A percentile compares a stretch with the other conserved stretches of the same genome.
These are phyloP conservation scores for Globisporangium ultimum DNA, from an alignment of 352 stramenopile species.

Conservation along the genomic window DNA sequence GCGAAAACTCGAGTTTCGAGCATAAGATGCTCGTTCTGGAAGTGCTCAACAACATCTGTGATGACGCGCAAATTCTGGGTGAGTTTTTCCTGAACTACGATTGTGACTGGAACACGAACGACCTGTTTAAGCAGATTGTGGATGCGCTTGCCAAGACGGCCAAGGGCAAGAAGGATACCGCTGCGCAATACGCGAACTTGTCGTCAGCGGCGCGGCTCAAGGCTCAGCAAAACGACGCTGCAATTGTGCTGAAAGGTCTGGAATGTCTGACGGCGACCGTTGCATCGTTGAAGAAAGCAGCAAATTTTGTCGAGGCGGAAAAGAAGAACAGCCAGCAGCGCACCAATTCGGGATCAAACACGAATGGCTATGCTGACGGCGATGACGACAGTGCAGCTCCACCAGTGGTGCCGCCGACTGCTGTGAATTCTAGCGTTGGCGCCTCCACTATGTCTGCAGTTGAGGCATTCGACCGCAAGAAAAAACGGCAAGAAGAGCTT, in stretches of 20 bases:
- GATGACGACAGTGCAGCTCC: conserved; percentile 43
- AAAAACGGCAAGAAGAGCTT: conserved; percentile 95
- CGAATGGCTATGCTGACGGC: conserved; percentile 22
- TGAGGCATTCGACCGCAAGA: conserved; percentile 97
- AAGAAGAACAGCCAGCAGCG: conserved; percentile 33
- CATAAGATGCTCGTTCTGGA: conserved; percentile 98
- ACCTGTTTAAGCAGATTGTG: conserved; percentile 98
- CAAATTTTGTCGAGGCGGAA: conserved; percentile 70
- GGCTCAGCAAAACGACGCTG: conserved; percentile 67
- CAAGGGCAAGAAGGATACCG: conserved; percentile 81
- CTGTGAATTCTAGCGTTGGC: conserved; percentile 21
- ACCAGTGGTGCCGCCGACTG: conserved; percentile 2
- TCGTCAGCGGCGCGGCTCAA: conserved; percentile 62
- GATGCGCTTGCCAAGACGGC: conserved; percentile 94
- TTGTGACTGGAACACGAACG: conserved; percentile 96
- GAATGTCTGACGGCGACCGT: conserved; percentile 94
- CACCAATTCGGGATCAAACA: conserved; percentile 17
- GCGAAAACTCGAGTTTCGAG: conserved; percentile 95
- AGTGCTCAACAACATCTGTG: conserved; percentile 94
- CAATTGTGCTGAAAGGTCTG: conserved; percentile 79
- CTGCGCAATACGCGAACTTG: conserved; percentile 53
- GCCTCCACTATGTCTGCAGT: conserved; percentile 75
- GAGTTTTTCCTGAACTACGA: conserved; percentile 99
- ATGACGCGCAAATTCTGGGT: conserved; percentile 92
- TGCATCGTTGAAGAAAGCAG: conserved; percentile 89